A percentile compares a stretch with the other conserved stretches of the same genome.
These are phyloP conservation scores for Phialocephala subalpina DNA, from an alignment of 2,329 filamentous ascomycete genomes.

Conservation along the genomic window DNA sequence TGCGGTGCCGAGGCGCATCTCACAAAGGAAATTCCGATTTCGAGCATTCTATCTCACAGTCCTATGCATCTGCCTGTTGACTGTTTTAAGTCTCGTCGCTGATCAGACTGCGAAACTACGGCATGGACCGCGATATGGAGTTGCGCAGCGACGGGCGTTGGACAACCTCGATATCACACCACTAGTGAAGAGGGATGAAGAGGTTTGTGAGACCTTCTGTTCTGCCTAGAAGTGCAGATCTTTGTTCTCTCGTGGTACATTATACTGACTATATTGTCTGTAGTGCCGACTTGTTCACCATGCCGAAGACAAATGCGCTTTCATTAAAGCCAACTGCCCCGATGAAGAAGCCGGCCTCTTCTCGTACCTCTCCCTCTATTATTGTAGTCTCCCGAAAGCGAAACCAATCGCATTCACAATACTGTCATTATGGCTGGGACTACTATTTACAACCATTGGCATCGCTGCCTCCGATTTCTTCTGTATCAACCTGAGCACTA, in stretches of 20 bases:
- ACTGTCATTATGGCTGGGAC: slow-evolving; percentile 81
- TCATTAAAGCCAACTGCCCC: slow-evolving; percentile 80
- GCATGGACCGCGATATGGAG: slow-evolving; percentile 40
- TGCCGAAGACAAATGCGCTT: slow-evolving; percentile 84
- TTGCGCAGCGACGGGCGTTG: slow-evolving; percentile 39
- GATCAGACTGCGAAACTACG: slow-evolving; percentile 42
- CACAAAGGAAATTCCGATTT: slow-evolving; percentile 39
- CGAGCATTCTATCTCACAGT: slow-evolving; percentile 45
- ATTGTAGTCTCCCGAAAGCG: slow-evolving; percentile 75
- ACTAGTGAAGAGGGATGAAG: slow-evolving; percentile 43
- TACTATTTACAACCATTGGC: slow-evolving; percentile 96
- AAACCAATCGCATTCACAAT: slow-evolving; percentile 82
- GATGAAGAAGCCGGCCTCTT: slow-evolving; percentile 92
- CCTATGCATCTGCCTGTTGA: slow-evolving; percentile 40
- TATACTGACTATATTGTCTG: slow-evolving; percentile 6
- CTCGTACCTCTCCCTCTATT: slow-evolving; percentile 90
- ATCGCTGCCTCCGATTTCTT: slow-evolving; percentile 99
- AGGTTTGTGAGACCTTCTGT: slow-evolving; percentile 36
- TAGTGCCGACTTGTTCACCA: slow-evolving; percentile 83
- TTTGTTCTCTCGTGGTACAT: not conserved
- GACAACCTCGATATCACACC: slow-evolving; percentile 34
- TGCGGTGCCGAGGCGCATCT: slow-evolving; percentile 30
- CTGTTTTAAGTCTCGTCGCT: slow-evolving; percentile 41
- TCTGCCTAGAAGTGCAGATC: not conserved
- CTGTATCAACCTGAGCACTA: slow-evolving; percentile 94